phyloP scores from a whole-genome alignment of 2,329 filamentous ascomycete genomes.

The Botryotinia convoluta region DNA sequence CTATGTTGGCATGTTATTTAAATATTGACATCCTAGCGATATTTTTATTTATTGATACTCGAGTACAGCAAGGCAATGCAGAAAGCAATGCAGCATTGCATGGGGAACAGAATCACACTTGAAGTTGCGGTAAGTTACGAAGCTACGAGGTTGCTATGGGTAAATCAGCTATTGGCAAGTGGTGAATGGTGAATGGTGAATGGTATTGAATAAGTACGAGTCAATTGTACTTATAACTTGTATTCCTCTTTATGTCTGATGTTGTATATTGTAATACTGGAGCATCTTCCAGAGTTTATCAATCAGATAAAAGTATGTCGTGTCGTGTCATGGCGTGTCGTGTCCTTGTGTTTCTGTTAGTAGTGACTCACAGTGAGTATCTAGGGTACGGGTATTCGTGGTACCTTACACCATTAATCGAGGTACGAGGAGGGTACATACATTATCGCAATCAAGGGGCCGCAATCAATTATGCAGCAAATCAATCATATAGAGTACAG shows the following conservation, averaged over 20 bases:
- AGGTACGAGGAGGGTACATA: too few relatives aligned
- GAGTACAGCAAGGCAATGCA: background rate
- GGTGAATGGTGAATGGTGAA: too few relatives aligned
- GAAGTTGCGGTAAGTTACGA: slow-evolving; percentile 8
- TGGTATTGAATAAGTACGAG: background rate
- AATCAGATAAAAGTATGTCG: background rate
- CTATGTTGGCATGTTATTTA: background rate
- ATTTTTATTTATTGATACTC: background rate
- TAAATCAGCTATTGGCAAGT: background rate
- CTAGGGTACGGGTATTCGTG: background rate
- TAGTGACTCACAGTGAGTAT: background rate
- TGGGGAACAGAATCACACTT: background rate
- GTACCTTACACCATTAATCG: background rate
- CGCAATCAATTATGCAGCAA: background rate
- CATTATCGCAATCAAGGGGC: background rate
- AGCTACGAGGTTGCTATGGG: background rate
- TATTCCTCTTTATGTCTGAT: background rate
- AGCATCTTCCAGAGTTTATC: background rate
- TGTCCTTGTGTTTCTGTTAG: background rate
- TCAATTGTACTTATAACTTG: background rate
- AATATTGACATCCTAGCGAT: background rate
- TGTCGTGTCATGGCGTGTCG: background rate
- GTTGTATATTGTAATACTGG: background rate
- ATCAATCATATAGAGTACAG: background rate
- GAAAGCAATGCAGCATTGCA: background rate